These are phyloP conservation scores for Penicillium sp. DNA, from an alignment of 2,329 filamentous ascomycete genomes.

Conservation along the genomic window DNA sequence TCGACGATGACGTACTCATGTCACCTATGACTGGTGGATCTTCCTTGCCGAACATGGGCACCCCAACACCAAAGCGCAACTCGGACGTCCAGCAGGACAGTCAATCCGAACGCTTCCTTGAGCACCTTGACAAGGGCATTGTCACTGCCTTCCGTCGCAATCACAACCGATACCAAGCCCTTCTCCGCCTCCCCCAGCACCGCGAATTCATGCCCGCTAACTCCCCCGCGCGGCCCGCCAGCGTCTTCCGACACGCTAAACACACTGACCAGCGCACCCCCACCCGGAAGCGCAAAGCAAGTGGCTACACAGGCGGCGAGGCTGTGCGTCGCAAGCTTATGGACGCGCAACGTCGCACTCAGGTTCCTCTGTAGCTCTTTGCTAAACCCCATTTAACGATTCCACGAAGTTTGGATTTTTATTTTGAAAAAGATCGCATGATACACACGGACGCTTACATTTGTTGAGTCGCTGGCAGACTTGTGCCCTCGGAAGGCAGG, in stretches of 20 bases:
- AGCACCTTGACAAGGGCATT: constrained; percentile 68
- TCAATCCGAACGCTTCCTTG: constrained; percentile 56
- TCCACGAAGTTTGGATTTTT: constrained; percentile 25
- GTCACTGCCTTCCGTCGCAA: constrained; percentile 75
- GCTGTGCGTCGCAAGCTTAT: constrained; percentile 47
- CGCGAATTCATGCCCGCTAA: constrained; percentile 48
- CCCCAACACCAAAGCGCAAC: constrained; percentile 38
- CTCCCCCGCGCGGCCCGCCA: constrained; percentile 43
- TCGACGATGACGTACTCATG: constrained; percentile 44
- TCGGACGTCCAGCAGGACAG: constrained; percentile 31
- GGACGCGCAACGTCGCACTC: constrained; percentile 43
- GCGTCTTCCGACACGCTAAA: constrained; percentile 44
- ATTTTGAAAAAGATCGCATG: constrained; percentile 19
- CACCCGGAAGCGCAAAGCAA: constrained; percentile 42
- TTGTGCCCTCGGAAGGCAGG: constrained; percentile 5
- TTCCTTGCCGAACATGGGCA: constrained; percentile 24
- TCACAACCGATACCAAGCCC: constrained; percentile 51
- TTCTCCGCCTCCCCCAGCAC: constrained; percentile 50
- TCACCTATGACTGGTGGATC: constrained; percentile 53
- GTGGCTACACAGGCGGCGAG: constrained; percentile 40
- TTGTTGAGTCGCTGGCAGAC: constrained; percentile 24
- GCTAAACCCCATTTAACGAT: constrained; percentile 12
- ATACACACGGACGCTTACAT: constrained; percentile 25
- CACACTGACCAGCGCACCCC: constrained; percentile 42
- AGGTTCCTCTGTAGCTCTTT: constrained; percentile 33